Base-by-base conservation (phyloP, 2,329 filamentous ascomycete species). In the Fusarium guadeloupense region DNA sequence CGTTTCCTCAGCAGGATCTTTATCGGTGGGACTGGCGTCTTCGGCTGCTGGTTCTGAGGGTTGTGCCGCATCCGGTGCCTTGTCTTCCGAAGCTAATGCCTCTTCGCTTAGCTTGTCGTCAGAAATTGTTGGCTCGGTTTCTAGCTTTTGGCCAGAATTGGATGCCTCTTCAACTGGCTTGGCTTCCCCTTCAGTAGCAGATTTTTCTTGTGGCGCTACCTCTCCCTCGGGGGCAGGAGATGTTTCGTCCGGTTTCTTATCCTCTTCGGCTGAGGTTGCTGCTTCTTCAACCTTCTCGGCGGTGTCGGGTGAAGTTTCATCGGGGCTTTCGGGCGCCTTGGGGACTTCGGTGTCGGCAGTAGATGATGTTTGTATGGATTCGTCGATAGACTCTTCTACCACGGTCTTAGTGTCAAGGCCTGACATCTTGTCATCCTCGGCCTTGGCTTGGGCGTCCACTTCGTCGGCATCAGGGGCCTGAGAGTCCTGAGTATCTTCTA, bases 311-410 rank as follows among this genome's bases (percentile, higher is more conserved):
- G 16, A 25, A 19, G 17, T n/a, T 28, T 31, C 38, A 20, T 40
- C 21, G 30, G 47, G 23, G 38, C 39, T 50, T 31, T 63, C 64
- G 20, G 25, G 37, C 6, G 65, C 54, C 20, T 48, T 34, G 16
- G 30, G 9, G 16, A 38, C 17, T 28, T 55, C 60, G 17, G 45
- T 33, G 6, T 46, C 44, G 37, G 28, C 31, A 23, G 40, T 19
- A 10, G 42, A 16, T 23, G 37, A 21, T 7, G 43, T 47, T 31
- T 59, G 41, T 34, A 39, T 44, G 7, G 23, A 13, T 46, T 59
- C 33, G 12, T 48, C 31, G 16, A n/a, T 23, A 28, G 39, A 16
- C 19, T 66, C 52, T 9, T 55, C 46, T 6, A 16, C 16, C 48
- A 30, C 30, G 23, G 17, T 20, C 38, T 62, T 50, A 20, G 6